Evolutionary conservation across 2,329 filamentous ascomycete genomes (phyloP).

Genomic region (Fusarium sp.): DNA sequence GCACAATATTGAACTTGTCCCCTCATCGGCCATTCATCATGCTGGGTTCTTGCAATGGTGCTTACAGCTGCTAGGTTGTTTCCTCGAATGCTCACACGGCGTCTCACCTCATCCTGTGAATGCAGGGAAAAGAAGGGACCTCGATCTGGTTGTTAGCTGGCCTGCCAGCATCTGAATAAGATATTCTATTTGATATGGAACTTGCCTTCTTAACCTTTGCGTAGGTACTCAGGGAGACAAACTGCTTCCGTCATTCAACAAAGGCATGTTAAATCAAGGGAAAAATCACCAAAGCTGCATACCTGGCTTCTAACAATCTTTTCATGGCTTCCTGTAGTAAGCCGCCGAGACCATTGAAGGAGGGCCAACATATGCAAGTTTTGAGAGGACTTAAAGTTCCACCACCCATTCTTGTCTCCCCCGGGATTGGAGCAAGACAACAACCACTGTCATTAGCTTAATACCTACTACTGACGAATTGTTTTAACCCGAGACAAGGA

Average conservation of each 20-base stretch:
- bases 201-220: neutral
- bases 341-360: slow-evolving; percentile 1
- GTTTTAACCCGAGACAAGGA: slow-evolving; percentile 40
- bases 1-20: slow-evolving; percentile 11
- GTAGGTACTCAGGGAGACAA: neutral
- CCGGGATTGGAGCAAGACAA: slow-evolving; percentile 21
- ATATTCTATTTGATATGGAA: neutral
- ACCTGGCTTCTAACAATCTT: slow-evolving; percentile 3
- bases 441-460: neutral
- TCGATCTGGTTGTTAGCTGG: slow-evolving; percentile 9
- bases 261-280: slow-evolving; percentile 1
- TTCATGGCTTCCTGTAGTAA: slow-evolving; percentile 23
- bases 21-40: slow-evolving; percentile 26
- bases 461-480: slow-evolving; percentile 9
- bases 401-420: slow-evolving; percentile 21
- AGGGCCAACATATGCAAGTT: slow-evolving; percentile 13
- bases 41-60: slow-evolving; percentile 19
- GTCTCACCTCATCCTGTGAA: slow-evolving; percentile 26
- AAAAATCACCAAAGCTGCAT: slow-evolving; percentile 8
- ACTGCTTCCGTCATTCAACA: neutral
- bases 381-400: slow-evolving; percentile 1
- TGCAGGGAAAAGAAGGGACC: neutral
- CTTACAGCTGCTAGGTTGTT: slow-evolving; percentile 5
- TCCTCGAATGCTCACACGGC: slow-evolving; percentile 11
- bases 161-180: neutral